A percentile compares a stretch with the other conserved stretches of the same genome.
Evolutionary conservation across 2,329 filamentous ascomycete species (phyloP).

Genomic region (Cytospora paraplurivora): DNA sequence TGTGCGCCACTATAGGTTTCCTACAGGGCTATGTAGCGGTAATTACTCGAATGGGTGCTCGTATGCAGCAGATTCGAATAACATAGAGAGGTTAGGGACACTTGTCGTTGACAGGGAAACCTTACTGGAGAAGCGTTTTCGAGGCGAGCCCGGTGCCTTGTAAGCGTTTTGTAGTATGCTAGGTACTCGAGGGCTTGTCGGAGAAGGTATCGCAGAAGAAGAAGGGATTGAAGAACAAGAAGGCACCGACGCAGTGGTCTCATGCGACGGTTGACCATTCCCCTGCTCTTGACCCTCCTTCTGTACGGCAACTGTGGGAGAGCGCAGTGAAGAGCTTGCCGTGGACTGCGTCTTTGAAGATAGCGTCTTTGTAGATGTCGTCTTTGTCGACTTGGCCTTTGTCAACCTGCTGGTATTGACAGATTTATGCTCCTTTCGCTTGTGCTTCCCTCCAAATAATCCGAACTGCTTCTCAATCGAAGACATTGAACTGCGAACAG

Average conservation of each 20-base stretch:
- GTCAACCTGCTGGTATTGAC: conserved; percentile 30
- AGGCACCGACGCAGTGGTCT: neutral
- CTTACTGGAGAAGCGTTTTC: conserved; percentile 17
- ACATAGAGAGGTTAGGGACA: neutral
- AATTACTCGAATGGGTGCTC: too few species aligned
- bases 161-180: neutral
- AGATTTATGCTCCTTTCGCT: conserved; percentile 38
- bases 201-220: neutral
- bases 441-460: conserved; percentile 47
- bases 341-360: conserved; percentile 12
- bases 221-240: neutral
- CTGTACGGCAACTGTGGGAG: conserved; percentile 26
- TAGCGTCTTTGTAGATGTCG: neutral
- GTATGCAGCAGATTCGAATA: neutral
- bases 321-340: conserved; percentile 18
- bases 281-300: conserved; percentile 10
- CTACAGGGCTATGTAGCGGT: neutral
- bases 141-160: neutral
- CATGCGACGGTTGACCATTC: neutral
- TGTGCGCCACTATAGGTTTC: neutral
- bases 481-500: conserved; percentile 48
- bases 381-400: conserved; percentile 28
- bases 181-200: conserved; percentile 29
- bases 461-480: conserved; percentile 45
- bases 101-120: neutral